Conservation (phyloP, 1,139 yeast genomes). For the Suhomyces chickasaworum region DNA sequence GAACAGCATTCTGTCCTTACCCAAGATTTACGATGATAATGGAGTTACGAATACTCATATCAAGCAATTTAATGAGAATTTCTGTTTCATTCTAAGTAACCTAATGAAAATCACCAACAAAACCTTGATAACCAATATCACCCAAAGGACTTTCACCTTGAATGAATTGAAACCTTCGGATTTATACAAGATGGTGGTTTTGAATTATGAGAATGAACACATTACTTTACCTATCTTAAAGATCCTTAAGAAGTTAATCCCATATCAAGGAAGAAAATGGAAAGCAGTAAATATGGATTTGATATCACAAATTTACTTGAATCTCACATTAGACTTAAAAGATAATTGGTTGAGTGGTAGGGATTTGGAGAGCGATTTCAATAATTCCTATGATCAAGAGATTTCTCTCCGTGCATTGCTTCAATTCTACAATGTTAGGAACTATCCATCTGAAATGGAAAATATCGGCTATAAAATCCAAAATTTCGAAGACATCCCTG, state of each 20-base stretch:
- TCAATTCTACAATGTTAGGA: constrained; percentile 72
- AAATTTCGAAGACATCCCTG: constrained; percentile 25
- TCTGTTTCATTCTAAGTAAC: constrained; percentile 47
- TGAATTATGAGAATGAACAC: constrained; percentile 60
- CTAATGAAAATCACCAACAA: constrained; percentile 48
- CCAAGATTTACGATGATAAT: constrained; percentile 28
- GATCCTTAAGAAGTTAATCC: constrained; percentile 76
- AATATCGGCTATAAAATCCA: constrained; percentile 54
- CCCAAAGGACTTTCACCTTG: constrained; percentile 56
- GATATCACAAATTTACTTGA: constrained; percentile 81
- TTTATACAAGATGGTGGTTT: constrained; percentile 42
- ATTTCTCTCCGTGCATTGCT: constrained; percentile 77
- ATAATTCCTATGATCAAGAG: constrained; percentile 84
- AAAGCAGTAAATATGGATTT: constrained; percentile 89
- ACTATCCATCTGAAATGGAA: constrained; percentile 55
- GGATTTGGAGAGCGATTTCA: constrained; percentile 74
- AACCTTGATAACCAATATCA: constrained; percentile 46
- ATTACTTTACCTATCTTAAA: constrained; percentile 72
- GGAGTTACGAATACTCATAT: constrained; percentile 34
- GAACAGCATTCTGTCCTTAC: constrained; percentile 29
- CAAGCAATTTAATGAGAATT: constrained; percentile 41
- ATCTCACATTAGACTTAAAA: constrained; percentile 67
- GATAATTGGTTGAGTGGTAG: constrained; percentile 91
- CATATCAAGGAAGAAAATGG: constrained; percentile 95
- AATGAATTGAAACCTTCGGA: constrained; percentile 60